Percentiles rank a stretch among this genome's conserved stretches.
Evolutionary conservation across 23 red algal species (phyloP).

Genomic region (Gracilaria domingensis): DNA sequence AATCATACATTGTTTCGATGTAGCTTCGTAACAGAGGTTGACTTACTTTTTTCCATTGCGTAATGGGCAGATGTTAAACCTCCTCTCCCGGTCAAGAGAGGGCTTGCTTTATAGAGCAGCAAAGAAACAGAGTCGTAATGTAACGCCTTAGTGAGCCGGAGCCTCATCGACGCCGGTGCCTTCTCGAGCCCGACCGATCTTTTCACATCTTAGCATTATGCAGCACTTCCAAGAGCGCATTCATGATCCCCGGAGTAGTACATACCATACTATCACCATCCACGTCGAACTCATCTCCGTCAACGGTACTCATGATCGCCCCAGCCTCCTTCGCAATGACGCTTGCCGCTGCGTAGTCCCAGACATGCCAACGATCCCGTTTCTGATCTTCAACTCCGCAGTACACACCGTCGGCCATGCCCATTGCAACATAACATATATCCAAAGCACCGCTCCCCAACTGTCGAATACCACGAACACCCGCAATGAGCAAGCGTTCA

Average conservation of each 20-base stretch:
- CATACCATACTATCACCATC: slow-evolving; percentile 68
- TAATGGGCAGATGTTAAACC: too few species aligned
- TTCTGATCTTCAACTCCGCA: slow-evolving; percentile 59
- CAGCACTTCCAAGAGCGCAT: slow-evolving; percentile 36
- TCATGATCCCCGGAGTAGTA: slow-evolving; percentile 56
- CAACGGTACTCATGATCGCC: slow-evolving; percentile 56
- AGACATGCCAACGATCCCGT: slow-evolving; percentile 80
- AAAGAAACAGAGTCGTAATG: too few species aligned
- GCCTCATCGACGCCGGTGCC: too few species aligned
- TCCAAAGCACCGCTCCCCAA: slow-evolving; percentile 87
- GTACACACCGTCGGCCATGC: slow-evolving; percentile 86
- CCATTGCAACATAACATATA: slow-evolving; percentile 91
- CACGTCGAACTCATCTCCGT: slow-evolving; percentile 43
- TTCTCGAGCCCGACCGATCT: background rate
- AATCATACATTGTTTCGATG: too few species aligned
- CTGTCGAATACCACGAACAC: slow-evolving; percentile 70
- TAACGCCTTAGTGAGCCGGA: too few species aligned
- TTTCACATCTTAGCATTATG: background rate
- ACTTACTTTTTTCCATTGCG: too few species aligned
- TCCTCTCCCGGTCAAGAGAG: too few species aligned
- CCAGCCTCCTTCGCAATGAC: slow-evolving; percentile 96
- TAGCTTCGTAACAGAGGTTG: too few species aligned
- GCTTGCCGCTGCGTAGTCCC: slow-evolving; percentile 92
- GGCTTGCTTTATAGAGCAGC: too few species aligned
- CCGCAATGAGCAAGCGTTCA: slow-evolving; percentile 48